These are phyloP conservation scores for Monascus purpureus DNA, from an alignment of 495 filamentous ascomycete genomes.

Conservation along the genomic window DNA sequence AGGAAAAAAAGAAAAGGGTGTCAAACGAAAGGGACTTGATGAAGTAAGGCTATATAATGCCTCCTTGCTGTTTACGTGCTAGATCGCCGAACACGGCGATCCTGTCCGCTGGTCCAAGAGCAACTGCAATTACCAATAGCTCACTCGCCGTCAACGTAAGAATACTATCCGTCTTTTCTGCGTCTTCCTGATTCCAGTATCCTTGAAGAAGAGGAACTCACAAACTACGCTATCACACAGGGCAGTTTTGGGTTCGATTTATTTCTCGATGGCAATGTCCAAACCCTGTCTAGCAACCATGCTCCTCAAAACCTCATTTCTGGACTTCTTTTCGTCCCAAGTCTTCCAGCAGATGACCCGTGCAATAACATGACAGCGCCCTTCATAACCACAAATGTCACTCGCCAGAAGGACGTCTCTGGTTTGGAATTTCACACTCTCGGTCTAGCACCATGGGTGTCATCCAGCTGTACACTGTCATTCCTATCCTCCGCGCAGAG, in stretches of 20 bases:
- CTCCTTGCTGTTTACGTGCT: no score
- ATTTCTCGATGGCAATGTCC: conserved; percentile 44
- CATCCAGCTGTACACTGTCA: conserved; percentile 46
- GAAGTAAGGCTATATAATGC: no score
- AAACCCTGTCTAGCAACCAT: conserved; percentile 53
- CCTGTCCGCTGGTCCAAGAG: conserved; percentile 26
- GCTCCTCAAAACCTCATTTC: conserved; percentile 42
- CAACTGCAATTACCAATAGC: conserved; percentile 18
- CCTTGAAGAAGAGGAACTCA: neutral
- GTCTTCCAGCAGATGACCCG: conserved; percentile 35
- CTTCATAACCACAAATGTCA: conserved; percentile 61
- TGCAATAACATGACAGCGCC: conserved; percentile 44
- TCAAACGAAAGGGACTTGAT: no score
- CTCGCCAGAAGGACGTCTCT: conserved; percentile 53
- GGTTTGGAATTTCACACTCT: conserved; percentile 40
- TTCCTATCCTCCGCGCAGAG: conserved; percentile 50
- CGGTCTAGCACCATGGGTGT: conserved; percentile 83
- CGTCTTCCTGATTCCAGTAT: neutral
- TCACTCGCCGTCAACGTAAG: conserved; percentile 23
- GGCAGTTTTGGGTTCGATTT: conserved; percentile 51
- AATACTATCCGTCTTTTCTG: no score
- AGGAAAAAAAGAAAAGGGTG: no score
- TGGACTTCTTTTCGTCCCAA: conserved; percentile 75
- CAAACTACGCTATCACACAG: conserved; percentile 19
- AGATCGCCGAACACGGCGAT: conserved; percentile 22